Evolutionary conservation across 2,329 filamentous ascomycete species (phyloP).

Genomic region (Aspergillus costaricaensis): DNA sequence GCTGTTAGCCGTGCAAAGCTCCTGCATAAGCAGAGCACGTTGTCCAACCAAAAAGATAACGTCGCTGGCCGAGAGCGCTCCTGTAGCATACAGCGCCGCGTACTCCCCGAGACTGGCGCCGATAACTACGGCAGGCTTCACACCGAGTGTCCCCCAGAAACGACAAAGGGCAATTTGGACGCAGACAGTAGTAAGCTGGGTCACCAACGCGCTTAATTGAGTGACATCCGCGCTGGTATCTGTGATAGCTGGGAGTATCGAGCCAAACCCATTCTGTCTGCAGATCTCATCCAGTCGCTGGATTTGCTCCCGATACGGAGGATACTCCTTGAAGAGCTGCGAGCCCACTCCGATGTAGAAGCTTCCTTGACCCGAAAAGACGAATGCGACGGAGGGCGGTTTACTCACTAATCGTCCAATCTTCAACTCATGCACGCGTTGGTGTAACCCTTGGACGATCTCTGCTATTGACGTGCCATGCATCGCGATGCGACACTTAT

Average conservation of each 20-base stretch:
- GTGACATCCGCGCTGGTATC: too few relatives aligned
- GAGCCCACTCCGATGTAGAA: too few relatives aligned
- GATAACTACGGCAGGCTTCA: slow-evolving; percentile 55
- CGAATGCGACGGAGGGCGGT: slow-evolving; percentile 33
- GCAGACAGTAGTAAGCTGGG: too few relatives aligned
- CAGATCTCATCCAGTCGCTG: slow-evolving; percentile 28
- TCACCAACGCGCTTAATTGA: too few relatives aligned
- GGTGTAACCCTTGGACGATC: slow-evolving; percentile 32
- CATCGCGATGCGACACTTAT: slow-evolving; percentile 14
- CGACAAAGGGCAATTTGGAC: background rate
- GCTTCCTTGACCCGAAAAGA: slow-evolving; percentile 41
- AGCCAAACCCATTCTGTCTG: too few relatives aligned
- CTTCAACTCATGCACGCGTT: background rate
- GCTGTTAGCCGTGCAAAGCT: slow-evolving; percentile 23
- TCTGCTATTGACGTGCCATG: too few relatives aligned
- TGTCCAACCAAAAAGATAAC: slow-evolving; percentile 67
- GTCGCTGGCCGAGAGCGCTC: slow-evolving; percentile 38
- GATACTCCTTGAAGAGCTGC: background rate
- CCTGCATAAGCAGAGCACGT: slow-evolving; percentile 66
- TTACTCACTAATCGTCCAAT: background rate
- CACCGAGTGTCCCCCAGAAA: slow-evolving; percentile 33
- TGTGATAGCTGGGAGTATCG: too few relatives aligned
- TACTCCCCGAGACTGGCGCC: slow-evolving; percentile 47
- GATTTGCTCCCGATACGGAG: background rate
- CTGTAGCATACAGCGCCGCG: slow-evolving; percentile 36